Evolutionary conservation across 2,329 filamentous ascomycete species (phyloP).

Genomic region (Zasmidium cellare): DNA sequence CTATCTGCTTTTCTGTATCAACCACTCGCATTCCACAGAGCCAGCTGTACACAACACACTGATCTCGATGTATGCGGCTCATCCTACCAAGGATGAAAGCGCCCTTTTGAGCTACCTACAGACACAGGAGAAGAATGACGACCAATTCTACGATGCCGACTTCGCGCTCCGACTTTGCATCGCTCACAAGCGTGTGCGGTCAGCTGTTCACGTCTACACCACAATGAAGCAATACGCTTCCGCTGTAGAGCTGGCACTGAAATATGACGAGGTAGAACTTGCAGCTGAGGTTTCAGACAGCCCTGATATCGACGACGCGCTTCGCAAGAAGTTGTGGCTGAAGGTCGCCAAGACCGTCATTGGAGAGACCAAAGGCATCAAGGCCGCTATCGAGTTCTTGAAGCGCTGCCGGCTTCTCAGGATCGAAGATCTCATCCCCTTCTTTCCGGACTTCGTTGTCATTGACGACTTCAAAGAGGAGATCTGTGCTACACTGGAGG

Average conservation of each 20-base stretch:
- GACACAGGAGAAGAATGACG: constrained; percentile 71
- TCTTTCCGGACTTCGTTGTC: constrained; percentile 97
- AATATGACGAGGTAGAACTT: constrained; percentile 85
- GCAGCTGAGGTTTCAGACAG: constrained; percentile 87
- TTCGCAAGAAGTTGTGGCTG: constrained; percentile 94
- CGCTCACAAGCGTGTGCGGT: constrained; percentile 86
- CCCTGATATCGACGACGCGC: constrained; percentile 68
- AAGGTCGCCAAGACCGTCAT: constrained; percentile 95
- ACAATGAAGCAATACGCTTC: constrained; percentile 93
- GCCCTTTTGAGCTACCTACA: constrained; percentile 86
- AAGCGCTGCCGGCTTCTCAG: constrained; percentile 86
- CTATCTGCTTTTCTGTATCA: constrained; percentile 91
- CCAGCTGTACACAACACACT: constrained; percentile 95
- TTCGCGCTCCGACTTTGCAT: constrained; percentile 96
- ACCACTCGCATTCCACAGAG: constrained; percentile 75
- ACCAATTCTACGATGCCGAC: constrained; percentile 88
- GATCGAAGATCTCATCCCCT: constrained; percentile 95
- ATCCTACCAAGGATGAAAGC: constrained; percentile 78
- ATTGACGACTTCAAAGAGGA: constrained; percentile 99
- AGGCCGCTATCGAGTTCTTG: constrained; percentile 82
- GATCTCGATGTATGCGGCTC: constrained; percentile 91
- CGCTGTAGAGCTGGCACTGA: constrained; percentile 87
- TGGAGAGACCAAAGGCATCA: constrained; percentile 81
- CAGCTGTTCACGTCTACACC: constrained; percentile 95
- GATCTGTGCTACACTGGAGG: constrained; percentile 89